Evolutionary conservation across 2,329 filamentous ascomycete genomes (phyloP).

Genomic region (Allantophomopsis cytisporea): DNA sequence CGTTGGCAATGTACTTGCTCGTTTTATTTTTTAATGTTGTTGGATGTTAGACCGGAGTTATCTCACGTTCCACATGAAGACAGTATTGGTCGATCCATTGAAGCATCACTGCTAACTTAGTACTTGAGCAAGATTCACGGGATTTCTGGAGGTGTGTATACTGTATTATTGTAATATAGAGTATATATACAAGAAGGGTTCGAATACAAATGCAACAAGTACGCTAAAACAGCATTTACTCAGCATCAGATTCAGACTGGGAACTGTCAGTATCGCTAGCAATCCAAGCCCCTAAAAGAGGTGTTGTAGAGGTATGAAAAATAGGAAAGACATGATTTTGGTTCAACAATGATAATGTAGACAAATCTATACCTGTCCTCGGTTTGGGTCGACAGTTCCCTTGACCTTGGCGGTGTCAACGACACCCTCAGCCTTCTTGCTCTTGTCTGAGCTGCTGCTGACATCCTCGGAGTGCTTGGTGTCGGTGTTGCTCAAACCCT

Average conservation of each 20-base stretch:
- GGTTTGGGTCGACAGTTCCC: constrained; percentile 27
- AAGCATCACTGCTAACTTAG: no score
- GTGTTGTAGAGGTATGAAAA: neutral
- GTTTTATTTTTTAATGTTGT: no score
- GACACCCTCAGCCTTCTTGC: constrained; percentile 41
- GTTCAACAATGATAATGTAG: neutral
- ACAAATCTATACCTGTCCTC: constrained; percentile 11
- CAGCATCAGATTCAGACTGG: neutral
- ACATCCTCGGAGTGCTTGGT: constrained; percentile 33
- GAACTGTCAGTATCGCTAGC: neutral
- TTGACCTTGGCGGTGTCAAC: constrained; percentile 39
- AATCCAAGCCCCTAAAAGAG: constrained; percentile 5
- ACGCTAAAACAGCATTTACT: neutral
- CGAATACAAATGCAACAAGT: neutral
- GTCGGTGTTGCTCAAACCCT: constrained; percentile 34
- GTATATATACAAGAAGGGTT: neutral
- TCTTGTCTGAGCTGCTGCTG: constrained; percentile 29
- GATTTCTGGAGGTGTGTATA: neutral
- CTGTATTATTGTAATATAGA: neutral
- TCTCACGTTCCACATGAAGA: no score
- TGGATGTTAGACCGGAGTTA: no score
- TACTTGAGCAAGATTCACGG: no score
- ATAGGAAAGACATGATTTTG: neutral
- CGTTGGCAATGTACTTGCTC: no score
- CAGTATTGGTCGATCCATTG: no score